These are phyloP conservation scores for Amphibolis antarctica DNA, from an alignment of 106 monocot genomes.

Conservation along the genomic window DNA sequence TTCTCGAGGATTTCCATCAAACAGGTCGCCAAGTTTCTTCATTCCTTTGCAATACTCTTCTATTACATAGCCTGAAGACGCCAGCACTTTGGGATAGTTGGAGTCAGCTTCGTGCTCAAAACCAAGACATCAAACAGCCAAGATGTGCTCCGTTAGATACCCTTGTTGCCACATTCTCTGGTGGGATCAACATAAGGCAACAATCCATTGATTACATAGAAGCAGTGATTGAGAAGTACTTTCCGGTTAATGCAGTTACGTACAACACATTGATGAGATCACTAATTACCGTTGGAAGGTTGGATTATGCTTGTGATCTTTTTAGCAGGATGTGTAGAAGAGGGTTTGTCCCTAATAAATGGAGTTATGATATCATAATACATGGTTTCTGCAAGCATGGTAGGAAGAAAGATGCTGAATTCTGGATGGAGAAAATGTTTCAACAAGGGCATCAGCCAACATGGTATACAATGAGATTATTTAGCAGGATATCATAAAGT, in stretches of 20 bases:
- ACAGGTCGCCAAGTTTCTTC: constrained; percentile 61
- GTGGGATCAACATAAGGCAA: constrained; percentile 38
- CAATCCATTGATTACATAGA: constrained; percentile 43
- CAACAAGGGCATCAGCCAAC: constrained; percentile 54
- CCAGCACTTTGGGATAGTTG: constrained; percentile 42
- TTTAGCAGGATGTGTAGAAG: constrained; percentile 45
- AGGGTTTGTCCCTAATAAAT: constrained; percentile 65
- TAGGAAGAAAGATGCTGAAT: constrained; percentile 43
- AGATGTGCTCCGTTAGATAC: constrained; percentile 27
- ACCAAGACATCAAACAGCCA: not conserved
- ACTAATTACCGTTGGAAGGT: constrained; percentile 39
- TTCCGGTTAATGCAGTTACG: constrained; percentile 66
- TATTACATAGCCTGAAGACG: constrained; percentile 58
- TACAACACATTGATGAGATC: constrained; percentile 68
- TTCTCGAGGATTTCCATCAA: constrained; percentile 57
- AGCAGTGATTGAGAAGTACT: constrained; percentile 44
- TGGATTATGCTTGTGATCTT: constrained; percentile 61
- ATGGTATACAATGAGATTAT: constrained; percentile 43
- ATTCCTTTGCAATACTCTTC: constrained; percentile 66
- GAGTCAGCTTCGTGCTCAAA: constrained; percentile 14
- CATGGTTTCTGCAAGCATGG: constrained; percentile 70
- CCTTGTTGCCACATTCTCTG: constrained; percentile 50
- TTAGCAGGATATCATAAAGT: not conserved
- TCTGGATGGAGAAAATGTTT: constrained; percentile 62
- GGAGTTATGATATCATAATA: constrained; percentile 67